Percentiles rank a stretch among this genome's conserved stretches.
Evolutionary conservation across 306 rosid genomes (phyloP).

Genomic region (Quillaja saponaria): DNA sequence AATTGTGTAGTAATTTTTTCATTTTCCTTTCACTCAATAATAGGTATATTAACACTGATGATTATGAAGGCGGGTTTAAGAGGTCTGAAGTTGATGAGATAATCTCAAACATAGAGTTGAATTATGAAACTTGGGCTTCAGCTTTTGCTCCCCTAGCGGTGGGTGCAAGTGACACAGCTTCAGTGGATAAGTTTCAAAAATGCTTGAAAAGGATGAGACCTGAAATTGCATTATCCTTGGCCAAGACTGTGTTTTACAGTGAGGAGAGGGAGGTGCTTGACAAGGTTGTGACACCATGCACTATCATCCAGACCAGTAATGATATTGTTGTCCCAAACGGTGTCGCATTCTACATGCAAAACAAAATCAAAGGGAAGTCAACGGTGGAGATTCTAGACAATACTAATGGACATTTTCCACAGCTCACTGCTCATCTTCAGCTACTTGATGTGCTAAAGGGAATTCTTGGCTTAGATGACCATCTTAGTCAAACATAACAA

Average conservation of each 20-base stretch:
- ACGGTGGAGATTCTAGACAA: conserved; percentile 50
- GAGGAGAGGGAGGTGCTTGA: conserved; percentile 69
- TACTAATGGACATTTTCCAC: conserved; percentile 73
- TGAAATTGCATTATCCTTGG: conserved; percentile 54
- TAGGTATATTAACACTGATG: conserved; percentile 70
- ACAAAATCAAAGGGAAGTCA: conserved; percentile 61
- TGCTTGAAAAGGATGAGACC: conserved; percentile 56
- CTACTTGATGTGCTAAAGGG: conserved; percentile 62
- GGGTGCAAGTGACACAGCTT: conserved; percentile 56
- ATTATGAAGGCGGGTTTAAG: conserved; percentile 75
- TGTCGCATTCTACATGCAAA: conserved; percentile 62
- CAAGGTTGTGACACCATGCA: conserved; percentile 71
- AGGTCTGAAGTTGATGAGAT: conserved; percentile 56
- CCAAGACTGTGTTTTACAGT: conserved; percentile 58
- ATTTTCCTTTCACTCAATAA: background rate
- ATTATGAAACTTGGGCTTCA: conserved; percentile 61
- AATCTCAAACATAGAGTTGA: conserved; percentile 48
- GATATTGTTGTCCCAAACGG: conserved; percentile 64
- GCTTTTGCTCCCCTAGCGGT: conserved; percentile 46
- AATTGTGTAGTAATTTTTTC: too few species aligned
- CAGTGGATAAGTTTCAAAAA: conserved; percentile 50
- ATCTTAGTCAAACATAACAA: conserved; percentile 5
- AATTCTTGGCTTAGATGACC: conserved; percentile 34
- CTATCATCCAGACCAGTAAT: conserved; percentile 56
- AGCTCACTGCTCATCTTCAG: conserved; percentile 65